Conservation (phyloP, 129 eudicot species). For the Flaveria bidentis region DNA sequence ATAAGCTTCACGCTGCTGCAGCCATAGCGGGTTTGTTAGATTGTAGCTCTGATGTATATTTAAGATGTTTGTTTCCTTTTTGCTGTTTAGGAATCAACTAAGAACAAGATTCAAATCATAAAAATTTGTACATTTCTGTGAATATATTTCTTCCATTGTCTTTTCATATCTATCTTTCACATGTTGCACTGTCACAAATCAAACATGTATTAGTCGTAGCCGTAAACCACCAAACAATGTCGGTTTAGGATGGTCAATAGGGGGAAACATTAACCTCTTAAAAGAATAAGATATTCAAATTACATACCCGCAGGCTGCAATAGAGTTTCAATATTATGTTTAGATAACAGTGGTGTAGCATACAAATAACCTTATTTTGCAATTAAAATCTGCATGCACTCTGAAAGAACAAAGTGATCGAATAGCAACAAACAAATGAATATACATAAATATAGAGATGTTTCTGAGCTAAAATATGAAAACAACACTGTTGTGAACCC, state of each 20-base stretch:
- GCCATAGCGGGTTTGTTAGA: slow-evolving; percentile 20
- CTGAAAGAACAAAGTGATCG: neutral
- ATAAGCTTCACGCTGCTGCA: slow-evolving; percentile 20
- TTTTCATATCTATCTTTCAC: slow-evolving; percentile 5
- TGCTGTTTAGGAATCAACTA: slow-evolving; percentile 32
- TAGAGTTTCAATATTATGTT: neutral
- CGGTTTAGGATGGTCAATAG: neutral
- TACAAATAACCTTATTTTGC: slow-evolving; percentile 31
- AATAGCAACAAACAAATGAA: slow-evolving; percentile 28
- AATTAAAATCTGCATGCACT: slow-evolving; percentile 23
- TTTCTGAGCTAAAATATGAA: slow-evolving; percentile 51
- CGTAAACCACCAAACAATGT: neutral
- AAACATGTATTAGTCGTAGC: neutral
- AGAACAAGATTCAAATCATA: slow-evolving; percentile 17
- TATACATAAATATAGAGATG: slow-evolving; percentile 23
- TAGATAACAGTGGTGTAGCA: slow-evolving; percentile 23
- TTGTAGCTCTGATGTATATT: slow-evolving; percentile 27
- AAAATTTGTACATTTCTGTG: slow-evolving; percentile 21
- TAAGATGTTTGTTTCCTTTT: slow-evolving; percentile 34
- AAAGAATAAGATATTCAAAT: slow-evolving; percentile 8
- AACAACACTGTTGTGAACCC: slow-evolving; percentile 96
- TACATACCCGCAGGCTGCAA: slow-evolving; percentile 11
- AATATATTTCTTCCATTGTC: slow-evolving; percentile 13
- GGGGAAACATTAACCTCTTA: neutral
- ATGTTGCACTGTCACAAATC: neutral